phyloP scores from a whole-genome alignment of 192 early-diverging fungal species.

The Coemansia interrupta region DNA sequence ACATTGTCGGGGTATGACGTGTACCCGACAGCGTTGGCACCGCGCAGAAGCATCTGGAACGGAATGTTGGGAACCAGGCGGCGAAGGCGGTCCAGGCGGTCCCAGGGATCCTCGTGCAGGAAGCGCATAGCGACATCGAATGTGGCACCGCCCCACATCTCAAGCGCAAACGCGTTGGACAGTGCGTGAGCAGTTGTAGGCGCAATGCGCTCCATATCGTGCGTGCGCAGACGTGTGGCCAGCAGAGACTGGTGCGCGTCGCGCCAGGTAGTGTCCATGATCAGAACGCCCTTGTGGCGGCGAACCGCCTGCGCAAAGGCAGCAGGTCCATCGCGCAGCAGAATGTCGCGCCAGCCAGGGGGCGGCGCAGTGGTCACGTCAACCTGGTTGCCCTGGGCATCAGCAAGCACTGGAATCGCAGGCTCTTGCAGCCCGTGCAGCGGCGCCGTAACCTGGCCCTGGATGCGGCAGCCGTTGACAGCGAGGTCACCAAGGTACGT shows the following conservation, averaged over 20 bases:
- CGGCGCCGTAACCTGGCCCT: slow-evolving; percentile 85
- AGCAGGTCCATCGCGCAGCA: slow-evolving; percentile 78
- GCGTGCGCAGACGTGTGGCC: slow-evolving; percentile 92
- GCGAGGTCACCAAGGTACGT: slow-evolving; percentile 87
- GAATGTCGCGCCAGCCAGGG: slow-evolving; percentile 84
- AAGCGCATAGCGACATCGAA: slow-evolving; percentile 97
- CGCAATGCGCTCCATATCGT: slow-evolving; percentile 90
- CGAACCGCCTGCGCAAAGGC: slow-evolving; percentile 91
- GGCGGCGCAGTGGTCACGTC: slow-evolving; percentile 60
- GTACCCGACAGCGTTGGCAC: slow-evolving; percentile 96
- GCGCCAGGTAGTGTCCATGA: slow-evolving; percentile 98
- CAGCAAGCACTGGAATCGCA: slow-evolving; percentile 59
- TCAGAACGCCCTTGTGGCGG: slow-evolving; percentile 77
- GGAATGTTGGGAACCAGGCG: slow-evolving; percentile 91
- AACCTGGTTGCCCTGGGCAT: slow-evolving; percentile 46
- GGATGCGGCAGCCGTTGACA: slow-evolving; percentile 87
- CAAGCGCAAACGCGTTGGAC: slow-evolving; percentile 83
- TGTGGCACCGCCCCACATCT: slow-evolving; percentile 97
- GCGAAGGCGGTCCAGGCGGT: slow-evolving; percentile 80
- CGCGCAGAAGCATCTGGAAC: slow-evolving; percentile 97
- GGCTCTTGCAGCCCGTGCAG: slow-evolving; percentile 60
- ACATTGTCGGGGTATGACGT: slow-evolving; percentile 97
- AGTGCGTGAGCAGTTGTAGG: slow-evolving; percentile 84
- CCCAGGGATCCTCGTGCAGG: slow-evolving; percentile 96
- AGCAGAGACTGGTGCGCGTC: slow-evolving; percentile 94